Percentiles rank a stretch among this genome's conserved stretches.
phyloP scores from a whole-genome alignment of 2,329 filamentous ascomycete genomes.

The Apiospora saccharicola region DNA sequence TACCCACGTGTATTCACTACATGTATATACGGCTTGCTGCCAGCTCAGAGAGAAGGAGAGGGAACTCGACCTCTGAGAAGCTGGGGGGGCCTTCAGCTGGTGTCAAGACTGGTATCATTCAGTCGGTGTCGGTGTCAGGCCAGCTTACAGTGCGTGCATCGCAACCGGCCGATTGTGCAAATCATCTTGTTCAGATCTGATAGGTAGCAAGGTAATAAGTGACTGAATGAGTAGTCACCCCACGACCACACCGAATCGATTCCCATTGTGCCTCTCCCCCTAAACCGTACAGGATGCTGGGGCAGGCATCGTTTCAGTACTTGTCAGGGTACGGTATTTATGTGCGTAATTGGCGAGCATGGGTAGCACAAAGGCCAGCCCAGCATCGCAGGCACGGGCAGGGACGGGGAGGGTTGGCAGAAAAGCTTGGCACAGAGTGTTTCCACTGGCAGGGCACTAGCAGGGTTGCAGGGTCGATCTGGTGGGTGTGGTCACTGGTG shows the following conservation, averaged over 20 bases:
- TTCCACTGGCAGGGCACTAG: slow-evolving; percentile 22
- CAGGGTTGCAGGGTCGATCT: slow-evolving; percentile 26
- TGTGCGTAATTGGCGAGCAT: background rate
- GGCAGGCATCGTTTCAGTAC: background rate
- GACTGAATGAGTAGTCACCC: background rate
- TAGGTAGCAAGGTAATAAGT: background rate
- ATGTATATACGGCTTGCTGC: background rate
- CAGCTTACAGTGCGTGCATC: background rate
- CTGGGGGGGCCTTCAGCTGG: background rate
- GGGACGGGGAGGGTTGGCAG: slow-evolving; percentile 29
- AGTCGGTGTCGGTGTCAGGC: background rate
- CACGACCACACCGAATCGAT: slow-evolving; percentile 1
- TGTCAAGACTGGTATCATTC: background rate
- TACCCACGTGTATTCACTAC: background rate
- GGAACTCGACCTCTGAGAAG: no score
- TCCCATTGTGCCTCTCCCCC: background rate
- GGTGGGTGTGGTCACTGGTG: background rate
- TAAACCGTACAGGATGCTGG: background rate
- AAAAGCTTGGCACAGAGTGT: slow-evolving; percentile 35
- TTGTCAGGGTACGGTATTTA: slow-evolving; percentile 6
- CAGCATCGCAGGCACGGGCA: background rate
- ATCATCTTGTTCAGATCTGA: background rate
- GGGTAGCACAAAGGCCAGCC: slow-evolving; percentile 11
- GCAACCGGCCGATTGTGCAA: background rate
- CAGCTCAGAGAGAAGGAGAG: background rate